phyloP scores from a whole-genome alignment of 192 early-diverging fungal species.

The Coemansia sp. region DNA sequence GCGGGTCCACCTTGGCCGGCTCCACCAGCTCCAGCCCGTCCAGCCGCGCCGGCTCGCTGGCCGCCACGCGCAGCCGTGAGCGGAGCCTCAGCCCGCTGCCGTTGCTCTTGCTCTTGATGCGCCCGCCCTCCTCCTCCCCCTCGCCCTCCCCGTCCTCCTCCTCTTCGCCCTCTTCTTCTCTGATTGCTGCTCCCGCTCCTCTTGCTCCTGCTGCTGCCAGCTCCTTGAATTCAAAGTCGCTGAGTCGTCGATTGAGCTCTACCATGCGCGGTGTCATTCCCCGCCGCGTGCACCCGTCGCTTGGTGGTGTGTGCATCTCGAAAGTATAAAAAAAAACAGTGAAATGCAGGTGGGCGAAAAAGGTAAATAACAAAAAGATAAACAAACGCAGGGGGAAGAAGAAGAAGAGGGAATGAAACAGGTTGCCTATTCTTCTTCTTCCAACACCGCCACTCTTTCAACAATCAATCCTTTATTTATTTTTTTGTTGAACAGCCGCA shows the following conservation, averaged over 20 bases:
- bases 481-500: too few relatives aligned
- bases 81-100: constrained; percentile 18
- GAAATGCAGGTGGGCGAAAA: too few relatives aligned
- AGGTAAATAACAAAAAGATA: background rate
- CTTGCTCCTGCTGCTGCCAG: background rate
- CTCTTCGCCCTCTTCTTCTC: too few relatives aligned
- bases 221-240: constrained; percentile 41
- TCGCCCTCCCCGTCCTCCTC: background rate
- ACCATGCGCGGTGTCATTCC: constrained; percentile 50
- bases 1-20: constrained; percentile 46
- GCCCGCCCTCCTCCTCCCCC: constrained; percentile 18
- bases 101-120: background rate
- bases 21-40: constrained; percentile 52
- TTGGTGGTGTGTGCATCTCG: too few relatives aligned
- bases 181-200: too few relatives aligned
- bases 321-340: background rate
- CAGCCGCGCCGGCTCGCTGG: constrained; percentile 40
- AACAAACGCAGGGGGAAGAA: too few relatives aligned
- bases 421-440: too few relatives aligned
- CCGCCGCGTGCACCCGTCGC: constrained; percentile 4
- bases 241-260: constrained; percentile 42
- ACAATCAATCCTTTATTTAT: too few relatives aligned
- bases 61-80: constrained; percentile 30
- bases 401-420: too few relatives aligned
- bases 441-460: too few relatives aligned